Evolutionary conservation across 2,329 filamentous ascomycete genomes (phyloP).

Genomic region (Trichoderma lentiforme): DNA sequence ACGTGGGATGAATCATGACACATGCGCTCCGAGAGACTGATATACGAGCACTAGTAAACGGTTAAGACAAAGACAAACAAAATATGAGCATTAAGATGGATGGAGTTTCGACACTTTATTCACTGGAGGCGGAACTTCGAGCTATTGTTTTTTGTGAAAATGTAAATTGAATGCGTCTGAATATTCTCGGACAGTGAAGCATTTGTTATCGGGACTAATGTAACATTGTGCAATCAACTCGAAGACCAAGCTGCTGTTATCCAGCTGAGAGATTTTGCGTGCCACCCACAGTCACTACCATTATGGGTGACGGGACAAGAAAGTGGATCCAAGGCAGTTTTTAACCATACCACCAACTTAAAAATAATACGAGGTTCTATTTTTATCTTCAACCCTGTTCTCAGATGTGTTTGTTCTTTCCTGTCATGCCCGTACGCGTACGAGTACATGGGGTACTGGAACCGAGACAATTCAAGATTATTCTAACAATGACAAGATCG

Average conservation of each 20-base stretch:
- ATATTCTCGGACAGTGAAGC: neutral
- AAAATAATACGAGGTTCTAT: neutral
- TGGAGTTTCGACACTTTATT: neutral
- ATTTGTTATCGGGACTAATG: neutral
- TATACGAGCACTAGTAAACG: neutral
- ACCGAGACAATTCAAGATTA: neutral
- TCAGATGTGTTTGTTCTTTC: neutral
- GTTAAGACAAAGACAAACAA: neutral
- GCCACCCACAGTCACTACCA: neutral
- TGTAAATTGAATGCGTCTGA: neutral
- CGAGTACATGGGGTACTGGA: neutral
- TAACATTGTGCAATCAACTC: neutral
- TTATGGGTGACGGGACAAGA: neutral
- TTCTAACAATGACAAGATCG: neutral
- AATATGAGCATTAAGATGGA: neutral
- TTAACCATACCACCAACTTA: neutral
- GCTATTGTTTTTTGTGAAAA: neutral
- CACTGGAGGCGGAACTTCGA: neutral
- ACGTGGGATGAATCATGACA: neutral
- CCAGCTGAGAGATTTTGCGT: neutral
- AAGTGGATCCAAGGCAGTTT: neutral
- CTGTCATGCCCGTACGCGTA: neutral
- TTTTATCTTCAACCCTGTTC: neutral
- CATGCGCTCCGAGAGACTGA: neutral
- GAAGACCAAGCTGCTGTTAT: neutral